Base-by-base conservation (phyloP, 768 basidiomycete genomes). In the Boletus sp. region DNA sequence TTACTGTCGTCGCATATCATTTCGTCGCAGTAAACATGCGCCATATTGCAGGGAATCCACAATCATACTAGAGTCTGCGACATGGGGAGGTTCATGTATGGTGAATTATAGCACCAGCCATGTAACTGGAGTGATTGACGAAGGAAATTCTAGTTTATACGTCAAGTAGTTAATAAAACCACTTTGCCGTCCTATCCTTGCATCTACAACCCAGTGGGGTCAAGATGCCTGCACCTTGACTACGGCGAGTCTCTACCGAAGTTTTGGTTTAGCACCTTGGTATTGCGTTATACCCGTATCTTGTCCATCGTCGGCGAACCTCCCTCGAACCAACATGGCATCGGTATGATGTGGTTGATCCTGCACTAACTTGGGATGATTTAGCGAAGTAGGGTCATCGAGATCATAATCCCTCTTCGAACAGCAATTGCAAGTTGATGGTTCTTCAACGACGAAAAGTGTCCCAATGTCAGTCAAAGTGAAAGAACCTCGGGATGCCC, bases 1-100 rank as follows among this genome's bases (percentile, higher is more conserved):
- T 92, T 62, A 86, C 90, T 6, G 88, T 94, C 54, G 87, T 98
- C 52, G 82, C 84, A 47, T 97, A 95, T 73, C 95, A 98, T 76
- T 83, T 96, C 65, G 77, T 98, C 50, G 87, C 91, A 35, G 92
- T 96, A 58, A 95, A 95, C 65, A 83, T 85, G 40, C 80, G 80
- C 20, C 66, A 78, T 58, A 59, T 80, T 68, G 68, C 70, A 71
- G 57, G 60, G 58, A 59, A 67, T 18, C 8, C 47, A n/a, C 47
- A 55, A 24, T 24, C 50, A 40, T 42, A 51, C 18, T 57, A 64
- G 44, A 28, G 12, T 18, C 40, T 29, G 36, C 50, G 18, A 44
- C 30, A 11, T 32, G 11, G 44, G 41, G 15, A 20, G 46, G 37
- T 5, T 33, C 33, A 42, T 10, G 11, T 24, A 18, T 41, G 36